Evolutionary conservation across 2,329 filamentous ascomycete species (phyloP).

Genomic region (Penicillium sp.): DNA sequence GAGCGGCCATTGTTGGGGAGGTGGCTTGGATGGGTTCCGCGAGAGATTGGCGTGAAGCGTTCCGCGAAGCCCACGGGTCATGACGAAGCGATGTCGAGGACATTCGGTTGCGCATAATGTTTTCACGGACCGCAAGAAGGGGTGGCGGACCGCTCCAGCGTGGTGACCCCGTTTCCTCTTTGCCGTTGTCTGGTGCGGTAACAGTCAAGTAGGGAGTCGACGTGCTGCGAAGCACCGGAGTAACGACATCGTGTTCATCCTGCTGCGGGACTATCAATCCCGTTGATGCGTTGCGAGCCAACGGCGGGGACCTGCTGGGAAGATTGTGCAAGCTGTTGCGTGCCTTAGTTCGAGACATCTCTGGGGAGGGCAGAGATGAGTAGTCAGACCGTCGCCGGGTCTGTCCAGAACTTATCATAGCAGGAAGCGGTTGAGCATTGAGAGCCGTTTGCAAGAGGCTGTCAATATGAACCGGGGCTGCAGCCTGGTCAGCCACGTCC

Average conservation of each 20-base stretch:
- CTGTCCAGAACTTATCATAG: constrained; percentile 22
- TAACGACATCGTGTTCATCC: constrained; percentile 1
- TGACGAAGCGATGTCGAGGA: constrained; percentile 35
- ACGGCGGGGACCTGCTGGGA: constrained; percentile 2
- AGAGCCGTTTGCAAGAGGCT: constrained; percentile 61
- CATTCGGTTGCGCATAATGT: constrained; percentile 42
- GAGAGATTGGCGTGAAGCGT: constrained; percentile 25
- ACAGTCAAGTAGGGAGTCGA: constrained; percentile 24
- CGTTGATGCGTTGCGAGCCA: constrained; percentile 14
- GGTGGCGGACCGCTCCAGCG: constrained; percentile 37
- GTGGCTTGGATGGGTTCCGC: constrained; percentile 13
- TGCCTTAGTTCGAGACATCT: constrained; percentile 6
- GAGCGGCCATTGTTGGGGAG: constrained; percentile 20
- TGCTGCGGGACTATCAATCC: constrained; percentile 5
- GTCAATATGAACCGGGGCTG: constrained; percentile 59
- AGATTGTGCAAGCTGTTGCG: constrained; percentile 6
- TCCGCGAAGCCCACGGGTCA: constrained; percentile 29
- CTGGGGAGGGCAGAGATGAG: constrained; percentile 5
- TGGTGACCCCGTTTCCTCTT: constrained; percentile 16
- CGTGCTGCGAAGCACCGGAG: constrained; percentile 9
- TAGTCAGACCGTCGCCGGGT: constrained; percentile 12
- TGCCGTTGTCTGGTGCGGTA: constrained; percentile 9
- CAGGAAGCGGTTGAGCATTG: constrained; percentile 45
- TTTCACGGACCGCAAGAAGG: constrained; percentile 53
- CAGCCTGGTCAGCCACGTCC: constrained; percentile 43